Conservation (phyloP, 2,329 filamentous ascomycete genomes). For the Pseudogymnoascus destructans region DNA sequence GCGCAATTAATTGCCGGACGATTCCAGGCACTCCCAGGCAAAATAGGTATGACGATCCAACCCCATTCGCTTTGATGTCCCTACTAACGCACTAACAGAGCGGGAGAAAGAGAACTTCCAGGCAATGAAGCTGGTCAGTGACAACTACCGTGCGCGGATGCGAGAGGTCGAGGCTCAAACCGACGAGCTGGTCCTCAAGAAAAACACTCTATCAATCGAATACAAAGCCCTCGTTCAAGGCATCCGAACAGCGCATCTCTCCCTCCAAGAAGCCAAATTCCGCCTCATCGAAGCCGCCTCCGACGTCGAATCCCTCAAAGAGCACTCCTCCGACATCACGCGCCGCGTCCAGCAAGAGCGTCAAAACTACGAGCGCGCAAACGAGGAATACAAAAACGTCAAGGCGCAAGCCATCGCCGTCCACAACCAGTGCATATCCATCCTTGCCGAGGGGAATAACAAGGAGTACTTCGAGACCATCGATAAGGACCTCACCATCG, state of each 20-base stretch:
- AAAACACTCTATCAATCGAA: constrained; percentile 39
- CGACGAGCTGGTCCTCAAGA: constrained; percentile 42
- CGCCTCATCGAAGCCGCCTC: constrained; percentile 69
- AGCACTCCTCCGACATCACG: constrained; percentile 48
- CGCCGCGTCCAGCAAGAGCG: constrained; percentile 36
- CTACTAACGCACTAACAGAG: constrained; percentile 23
- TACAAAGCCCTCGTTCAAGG: constrained; percentile 47
- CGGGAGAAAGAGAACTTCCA: constrained; percentile 27
- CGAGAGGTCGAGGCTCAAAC: constrained; percentile 38
- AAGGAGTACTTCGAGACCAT: constrained; percentile 31
- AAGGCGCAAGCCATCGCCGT: constrained; percentile 30
- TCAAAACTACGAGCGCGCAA: constrained; percentile 28
- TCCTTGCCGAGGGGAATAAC: constrained; percentile 26
- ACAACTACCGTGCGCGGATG: constrained; percentile 31
- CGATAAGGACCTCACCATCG: constrained; percentile 38
- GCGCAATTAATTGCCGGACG: constrained; percentile 53
- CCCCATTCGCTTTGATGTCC: background rate
- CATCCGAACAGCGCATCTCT: constrained; percentile 48
- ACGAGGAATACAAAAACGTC: constrained; percentile 29
- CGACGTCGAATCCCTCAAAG: constrained; percentile 57
- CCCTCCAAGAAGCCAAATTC: constrained; percentile 56
- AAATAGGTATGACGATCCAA: constrained; percentile 43
- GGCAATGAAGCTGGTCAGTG: constrained; percentile 27
- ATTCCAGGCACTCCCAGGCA: constrained; percentile 55
- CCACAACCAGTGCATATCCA: constrained; percentile 22